These are phyloP conservation scores for Linnemannia hyalina DNA, from an alignment of 192 early-diverging fungal genomes.

Conservation along the genomic window DNA sequence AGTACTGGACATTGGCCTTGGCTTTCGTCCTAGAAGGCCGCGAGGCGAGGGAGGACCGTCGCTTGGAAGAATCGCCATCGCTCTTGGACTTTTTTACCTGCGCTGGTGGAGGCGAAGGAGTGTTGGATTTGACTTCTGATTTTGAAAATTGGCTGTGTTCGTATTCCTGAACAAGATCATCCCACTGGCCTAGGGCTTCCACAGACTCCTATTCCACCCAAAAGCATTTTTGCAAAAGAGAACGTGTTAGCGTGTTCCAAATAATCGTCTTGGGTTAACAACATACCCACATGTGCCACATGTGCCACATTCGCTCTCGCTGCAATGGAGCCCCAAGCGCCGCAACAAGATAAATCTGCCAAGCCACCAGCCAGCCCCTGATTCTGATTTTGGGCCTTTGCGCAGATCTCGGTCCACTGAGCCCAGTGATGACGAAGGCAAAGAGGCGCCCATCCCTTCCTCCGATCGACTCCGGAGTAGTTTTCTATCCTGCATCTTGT, in stretches of 20 bases:
- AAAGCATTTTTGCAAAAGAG: background rate
- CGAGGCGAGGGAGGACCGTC: background rate
- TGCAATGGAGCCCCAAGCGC: background rate
- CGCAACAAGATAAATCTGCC: background rate
- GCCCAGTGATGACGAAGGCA: constrained; percentile 8
- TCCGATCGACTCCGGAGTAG: background rate
- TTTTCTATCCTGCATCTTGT: background rate
- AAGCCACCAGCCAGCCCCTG: constrained; percentile 31
- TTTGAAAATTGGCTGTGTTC: constrained; percentile 57
- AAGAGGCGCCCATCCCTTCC: background rate
- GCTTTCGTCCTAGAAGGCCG: constrained; percentile 44
- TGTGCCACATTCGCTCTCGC: background rate
- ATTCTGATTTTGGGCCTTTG: constrained; percentile 10
- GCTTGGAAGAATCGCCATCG: constrained; percentile 37
- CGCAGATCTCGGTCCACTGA: constrained; percentile 4
- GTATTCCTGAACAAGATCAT: constrained; percentile 53
- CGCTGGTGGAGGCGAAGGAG: constrained; percentile 40
- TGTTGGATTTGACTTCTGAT: constrained; percentile 41
- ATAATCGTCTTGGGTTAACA: background rate
- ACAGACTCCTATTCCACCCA: constrained; percentile 43
- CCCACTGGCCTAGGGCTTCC: constrained; percentile 42
- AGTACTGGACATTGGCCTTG: constrained; percentile 44
- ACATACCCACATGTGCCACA: background rate
- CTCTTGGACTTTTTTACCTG: constrained; percentile 27
- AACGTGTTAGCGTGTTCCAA: background rate